Conservation (phyloP, 129 eudicot species). For the sunflower (Helianthus annuus) region HanXRQr2.0-SUNRISE NC_035435.2:170129592-170130091, state of each 20-base stretch:
- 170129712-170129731: constrained; percentile 56
- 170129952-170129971: constrained; percentile 89
- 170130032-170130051: constrained; percentile 23
- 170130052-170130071: constrained; percentile 91
- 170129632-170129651: constrained; percentile 90
- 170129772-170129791: not conserved
- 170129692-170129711: constrained; percentile 96
- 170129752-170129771: not conserved
- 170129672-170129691: constrained; percentile 97
- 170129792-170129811: not conserved
- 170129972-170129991: constrained; percentile 89
- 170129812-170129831: not conserved
- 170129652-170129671: constrained; percentile 90
- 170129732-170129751: constrained; percentile 3
- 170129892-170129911: constrained; percentile 88
- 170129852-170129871: not conserved
- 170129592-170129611: constrained; percentile 14
- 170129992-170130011: constrained; percentile 11
- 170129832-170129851: not conserved
- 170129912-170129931: constrained; percentile 94
- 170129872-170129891: constrained; percentile 35
- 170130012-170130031: constrained; percentile 1
- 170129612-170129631: constrained; percentile 52
- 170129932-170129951: constrained; percentile 71
- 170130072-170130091: constrained; percentile 98